Base-by-base conservation (phyloP, 306 rosid genomes). In the Vigna nakashimae region DNA sequence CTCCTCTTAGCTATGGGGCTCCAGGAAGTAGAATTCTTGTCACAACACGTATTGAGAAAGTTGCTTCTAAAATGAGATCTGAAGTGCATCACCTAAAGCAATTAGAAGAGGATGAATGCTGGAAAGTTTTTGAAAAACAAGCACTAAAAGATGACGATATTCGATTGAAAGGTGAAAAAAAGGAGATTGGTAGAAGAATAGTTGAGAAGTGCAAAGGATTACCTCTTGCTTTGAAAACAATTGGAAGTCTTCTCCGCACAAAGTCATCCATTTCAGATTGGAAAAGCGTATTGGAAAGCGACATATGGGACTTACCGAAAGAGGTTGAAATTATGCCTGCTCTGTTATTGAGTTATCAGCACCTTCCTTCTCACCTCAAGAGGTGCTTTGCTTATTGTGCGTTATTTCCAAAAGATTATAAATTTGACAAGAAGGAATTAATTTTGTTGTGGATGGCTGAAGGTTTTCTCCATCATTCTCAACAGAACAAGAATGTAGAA, bases 371-470 rank as follows among this genome's bases (percentile, higher is more conserved):
- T 40, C 12, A 40, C 2, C 45, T 40, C 3, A 40, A 40, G 3
- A 6, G 24, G 7, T 52, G 57, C 12, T 52, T 52, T 52, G 57
- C 50, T n/a, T 71, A 51, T 34, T 52, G 75, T 34, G 17, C 63
- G 1, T 9, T 71, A 17, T 71, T 71, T 8, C 52, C 65, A 14
- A 71, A 71, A 55, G 64, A 55, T 10, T 51, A 32, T 52, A 6
- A 4, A 28, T 55, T 53, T 71, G 52, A 6, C 1, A 71, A 53
- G 24, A 22, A 71, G 15, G 2, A 30, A 3, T 53, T 71, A 15
- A 20, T 71, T 11, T 17, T 36, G 0, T 4, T 71, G 17, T 71
- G 76, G 76, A 36, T 71, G 76, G 76, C 52, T 18, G 38, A 71
- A 57, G 55, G 55, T 0, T 71, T 34, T 42, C 36, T 71, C 0